A percentile compares a stretch with the other conserved stretches of the same genome.
Evolutionary conservation across 1,139 yeast genomes (phyloP).

Genomic region (Pichia sp.): DNA sequence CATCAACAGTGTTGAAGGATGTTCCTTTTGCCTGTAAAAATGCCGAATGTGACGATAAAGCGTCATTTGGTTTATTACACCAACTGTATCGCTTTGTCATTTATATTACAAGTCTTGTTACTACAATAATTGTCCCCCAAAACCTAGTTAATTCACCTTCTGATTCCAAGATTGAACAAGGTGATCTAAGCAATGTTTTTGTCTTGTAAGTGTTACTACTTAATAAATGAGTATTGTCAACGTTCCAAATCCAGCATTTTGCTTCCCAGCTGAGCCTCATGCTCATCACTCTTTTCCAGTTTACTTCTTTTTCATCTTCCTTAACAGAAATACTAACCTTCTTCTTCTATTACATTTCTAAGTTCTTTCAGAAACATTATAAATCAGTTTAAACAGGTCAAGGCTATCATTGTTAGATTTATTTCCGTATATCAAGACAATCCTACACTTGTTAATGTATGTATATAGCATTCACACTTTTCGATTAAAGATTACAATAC

Average conservation of each 20-base stretch:
- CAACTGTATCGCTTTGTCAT: neutral
- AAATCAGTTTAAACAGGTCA: neutral
- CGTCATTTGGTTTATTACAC: neutral
- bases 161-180: neutral
- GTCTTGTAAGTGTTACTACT: neutral
- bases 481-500: neutral
- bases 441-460: conserved; percentile 5
- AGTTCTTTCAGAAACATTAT: conserved; percentile 1
- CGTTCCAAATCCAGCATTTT: neutral
- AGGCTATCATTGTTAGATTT: neutral
- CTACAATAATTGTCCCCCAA: neutral
- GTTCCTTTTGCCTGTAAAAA: no score
- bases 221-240: no score
- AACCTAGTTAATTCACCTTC: neutral
- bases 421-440: neutral
- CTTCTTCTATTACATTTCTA: neutral
- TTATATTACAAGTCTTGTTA: neutral
- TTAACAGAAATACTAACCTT: neutral
- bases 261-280: neutral
- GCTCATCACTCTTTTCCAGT: neutral
- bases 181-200: neutral
- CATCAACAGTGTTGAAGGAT: neutral
- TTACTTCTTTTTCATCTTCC: no score
- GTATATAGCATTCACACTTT: neutral
- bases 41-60: neutral